Evolutionary conservation across 2,329 filamentous ascomycete species (phyloP), one percentile per base, ranked within the genome.

Genomic region (Arthrobotrys pseudoclavata): DNA sequence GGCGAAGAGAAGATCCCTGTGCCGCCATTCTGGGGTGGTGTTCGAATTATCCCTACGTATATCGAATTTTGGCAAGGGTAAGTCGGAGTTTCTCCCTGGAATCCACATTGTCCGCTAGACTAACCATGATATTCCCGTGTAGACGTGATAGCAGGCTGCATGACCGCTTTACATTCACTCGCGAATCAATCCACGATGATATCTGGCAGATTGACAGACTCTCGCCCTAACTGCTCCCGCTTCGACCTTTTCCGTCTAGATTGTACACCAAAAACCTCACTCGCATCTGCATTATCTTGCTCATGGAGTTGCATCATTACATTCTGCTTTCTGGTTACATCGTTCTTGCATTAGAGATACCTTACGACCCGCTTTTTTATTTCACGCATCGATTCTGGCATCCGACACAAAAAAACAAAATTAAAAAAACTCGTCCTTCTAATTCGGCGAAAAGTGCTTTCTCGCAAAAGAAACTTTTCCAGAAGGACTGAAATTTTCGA

Each of bases 21-120:
- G 61, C 96, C 96, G 3, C 91, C 92, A 9, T 97, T 97, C 83
- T 99, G 96, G 96, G 96, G 96, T 31, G 96, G 96, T 0, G 83
- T 97, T 83, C 89, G 95, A 81, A 88, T 99, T 76, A 87, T 94
- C 79, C 95, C 96, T 0, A 91, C 94, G 82, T 89, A 89, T 81
- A 88, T 99, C 60, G 96, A 99, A 87, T 99, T 99, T 83, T 99
- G 96, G 90, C 50, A 67, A 66, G 52, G 79, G 80, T 79, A 79
- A 78, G 80, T 72, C 63, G 24, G 55, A 66, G 45, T 37, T 55
- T 63, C 48, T 50, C 45, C 47, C 31, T 45, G 40, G 37, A 57
- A 22, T 15, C 29, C 18, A 20, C 66, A 29, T 53, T 53, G 26
- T 18, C 18, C 62, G 26, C 18, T 22, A 55, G n/a, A 29, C 24